phyloP scores from a whole-genome alignment of 225 moss, liverwort and hornwort genomes.

The Lunularia cruciata region DNA sequence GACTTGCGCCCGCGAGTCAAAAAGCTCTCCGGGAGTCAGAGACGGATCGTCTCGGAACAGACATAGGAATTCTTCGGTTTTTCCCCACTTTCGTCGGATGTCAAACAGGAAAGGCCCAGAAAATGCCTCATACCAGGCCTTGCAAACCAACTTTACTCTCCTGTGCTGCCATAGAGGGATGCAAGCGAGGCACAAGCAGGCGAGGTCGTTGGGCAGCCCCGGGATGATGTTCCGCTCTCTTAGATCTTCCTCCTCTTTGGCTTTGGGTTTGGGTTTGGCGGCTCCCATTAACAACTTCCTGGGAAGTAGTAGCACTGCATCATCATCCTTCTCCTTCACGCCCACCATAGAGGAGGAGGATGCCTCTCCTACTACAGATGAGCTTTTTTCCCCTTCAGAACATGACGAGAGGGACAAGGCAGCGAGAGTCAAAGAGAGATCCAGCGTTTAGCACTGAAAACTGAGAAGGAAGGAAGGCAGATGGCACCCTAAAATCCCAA shows the following conservation, averaged over 20 bases:
- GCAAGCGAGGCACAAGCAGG: constrained; percentile 57
- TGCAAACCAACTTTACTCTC: constrained; percentile 51
- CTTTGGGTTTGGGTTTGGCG: too few species aligned
- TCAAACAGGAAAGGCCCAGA: constrained; percentile 49
- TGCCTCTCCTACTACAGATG: too few species aligned
- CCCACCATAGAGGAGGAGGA: not conserved
- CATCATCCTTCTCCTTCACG: not conserved
- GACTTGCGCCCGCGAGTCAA: constrained; percentile 55
- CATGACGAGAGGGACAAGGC: constrained; percentile 1
- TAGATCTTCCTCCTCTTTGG: not conserved
- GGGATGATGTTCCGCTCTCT: constrained; percentile 46
- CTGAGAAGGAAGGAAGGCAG: too few species aligned
- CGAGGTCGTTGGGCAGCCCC: constrained; percentile 65
- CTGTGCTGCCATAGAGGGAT: constrained; percentile 59
- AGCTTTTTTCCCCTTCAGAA: not conserved
- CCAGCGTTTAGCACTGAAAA: not conserved
- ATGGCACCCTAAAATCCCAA: too few species aligned
- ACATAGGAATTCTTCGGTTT: constrained; percentile 60
- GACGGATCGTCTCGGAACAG: constrained; percentile 67
- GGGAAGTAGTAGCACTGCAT: too few species aligned
- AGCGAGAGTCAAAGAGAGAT: not conserved
- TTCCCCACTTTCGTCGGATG: constrained; percentile 50
- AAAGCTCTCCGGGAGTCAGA: constrained; percentile 63
- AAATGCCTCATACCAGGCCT: constrained; percentile 53
- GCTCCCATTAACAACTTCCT: not conserved